phyloP scores from a whole-genome alignment of 768 basidiomycete genomes.

The Lanmaoa rubissima region DNA sequence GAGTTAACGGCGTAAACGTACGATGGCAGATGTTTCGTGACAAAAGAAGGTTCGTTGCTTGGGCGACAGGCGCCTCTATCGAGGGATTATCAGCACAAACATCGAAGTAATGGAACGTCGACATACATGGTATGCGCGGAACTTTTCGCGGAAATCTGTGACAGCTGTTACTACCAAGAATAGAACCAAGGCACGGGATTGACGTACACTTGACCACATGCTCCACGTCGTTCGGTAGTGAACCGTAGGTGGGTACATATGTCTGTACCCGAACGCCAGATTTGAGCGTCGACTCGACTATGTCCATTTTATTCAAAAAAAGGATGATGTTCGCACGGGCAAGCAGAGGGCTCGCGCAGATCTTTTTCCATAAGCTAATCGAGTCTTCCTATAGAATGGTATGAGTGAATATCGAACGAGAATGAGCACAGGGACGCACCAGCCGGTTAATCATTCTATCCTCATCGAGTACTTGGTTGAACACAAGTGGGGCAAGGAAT shows the following conservation, averaged over 20 bases:
- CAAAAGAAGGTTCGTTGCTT: slow-evolving; percentile 59
- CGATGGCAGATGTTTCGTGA: slow-evolving; percentile 70
- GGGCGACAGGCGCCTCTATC: slow-evolving; percentile 56
- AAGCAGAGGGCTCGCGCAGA: slow-evolving; percentile 64
- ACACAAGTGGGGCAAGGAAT: slow-evolving; percentile 76
- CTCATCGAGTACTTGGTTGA: slow-evolving; percentile 74
- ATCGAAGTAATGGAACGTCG: background rate
- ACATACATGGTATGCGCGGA: slow-evolving; percentile 59
- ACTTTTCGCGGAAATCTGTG: slow-evolving; percentile 70
- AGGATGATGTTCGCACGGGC: slow-evolving; percentile 62
- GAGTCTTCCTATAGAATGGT: slow-evolving; percentile 60
- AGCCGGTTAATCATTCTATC: slow-evolving; percentile 63
- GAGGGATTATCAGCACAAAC: background rate
- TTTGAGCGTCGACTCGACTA: slow-evolving; percentile 52
- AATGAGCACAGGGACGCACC: slow-evolving; percentile 31
- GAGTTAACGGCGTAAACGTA: slow-evolving; percentile 32
- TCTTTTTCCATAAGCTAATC: slow-evolving; percentile 65
- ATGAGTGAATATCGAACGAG: background rate
- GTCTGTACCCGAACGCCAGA: slow-evolving; percentile 54
- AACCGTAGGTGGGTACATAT: slow-evolving; percentile 62
- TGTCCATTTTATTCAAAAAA: slow-evolving; percentile 78
- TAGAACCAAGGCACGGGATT: background rate
- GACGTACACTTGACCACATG: slow-evolving; percentile 63
- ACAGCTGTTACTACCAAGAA: background rate
- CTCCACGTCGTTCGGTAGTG: slow-evolving; percentile 54